Conservation (phyloP, 225 moss, liverwort and hornwort species). For the Straminergon stramineum region DNA sequence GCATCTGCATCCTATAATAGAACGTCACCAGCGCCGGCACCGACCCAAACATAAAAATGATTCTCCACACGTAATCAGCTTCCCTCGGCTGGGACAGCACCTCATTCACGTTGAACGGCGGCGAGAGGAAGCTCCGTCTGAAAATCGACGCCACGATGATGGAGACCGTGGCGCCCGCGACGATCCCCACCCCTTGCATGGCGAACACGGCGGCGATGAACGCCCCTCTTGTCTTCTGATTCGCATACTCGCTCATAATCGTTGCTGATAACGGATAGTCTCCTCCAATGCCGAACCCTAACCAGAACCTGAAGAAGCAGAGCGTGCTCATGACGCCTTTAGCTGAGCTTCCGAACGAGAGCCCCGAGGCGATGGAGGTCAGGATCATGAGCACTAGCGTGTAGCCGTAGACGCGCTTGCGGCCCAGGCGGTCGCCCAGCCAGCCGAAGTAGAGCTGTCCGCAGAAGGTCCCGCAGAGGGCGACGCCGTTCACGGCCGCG, state of each 20-base stretch:
- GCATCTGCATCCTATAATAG: constrained; percentile 44
- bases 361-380: constrained; percentile 18
- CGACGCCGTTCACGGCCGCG: constrained; percentile 46
- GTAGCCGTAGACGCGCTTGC: constrained; percentile 40
- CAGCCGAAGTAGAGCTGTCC: constrained; percentile 45
- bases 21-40: constrained; percentile 22
- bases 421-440: constrained; percentile 32
- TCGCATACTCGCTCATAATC: constrained; percentile 38
- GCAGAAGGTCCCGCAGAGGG: constrained; percentile 37
- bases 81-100: constrained; percentile 9
- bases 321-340: constrained; percentile 44
- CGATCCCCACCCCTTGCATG: constrained; percentile 36
- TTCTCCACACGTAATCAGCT: constrained; percentile 36
- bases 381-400: constrained; percentile 38
- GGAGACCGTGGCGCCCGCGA: constrained; percentile 30
- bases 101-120: constrained; percentile 3
- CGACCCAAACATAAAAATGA: constrained; percentile 39
- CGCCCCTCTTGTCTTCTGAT: constrained; percentile 29
- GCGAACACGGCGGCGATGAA: constrained; percentile 44
- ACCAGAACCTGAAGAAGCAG: constrained; percentile 45
- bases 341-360: constrained; percentile 36
- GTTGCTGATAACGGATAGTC: constrained; percentile 29
- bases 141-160: constrained; percentile 16
- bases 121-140: constrained; percentile 1
- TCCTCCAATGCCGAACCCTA: constrained; percentile 20